Evolutionary conservation across 192 early-diverging fungal genomes (phyloP).

Genomic region (Pilobolus umbonatus): DNA sequence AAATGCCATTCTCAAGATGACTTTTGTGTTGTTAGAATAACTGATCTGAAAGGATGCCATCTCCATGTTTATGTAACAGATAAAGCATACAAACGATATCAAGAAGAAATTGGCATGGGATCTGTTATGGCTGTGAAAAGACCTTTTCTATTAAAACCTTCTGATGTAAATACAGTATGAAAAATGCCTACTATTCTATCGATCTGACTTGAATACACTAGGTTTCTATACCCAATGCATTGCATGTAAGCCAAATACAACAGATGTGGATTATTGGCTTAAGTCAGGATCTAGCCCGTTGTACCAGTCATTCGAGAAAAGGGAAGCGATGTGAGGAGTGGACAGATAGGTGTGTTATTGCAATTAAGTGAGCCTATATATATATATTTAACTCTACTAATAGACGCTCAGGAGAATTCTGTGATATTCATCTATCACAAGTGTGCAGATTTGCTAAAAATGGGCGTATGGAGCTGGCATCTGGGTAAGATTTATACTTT

Average conservation of each 20-base stretch:
- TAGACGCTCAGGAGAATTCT: slow-evolving; percentile 25
- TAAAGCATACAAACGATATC: slow-evolving; percentile 2
- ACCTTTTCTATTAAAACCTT: slow-evolving; percentile 9
- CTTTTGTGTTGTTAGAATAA: slow-evolving; percentile 6
- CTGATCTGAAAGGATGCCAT: slow-evolving; percentile 9
- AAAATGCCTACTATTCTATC: neutral
- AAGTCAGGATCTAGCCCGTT: slow-evolving; percentile 18
- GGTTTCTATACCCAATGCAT: neutral
- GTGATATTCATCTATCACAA: slow-evolving; percentile 12
- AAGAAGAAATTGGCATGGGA: slow-evolving; percentile 2
- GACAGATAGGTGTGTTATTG: slow-evolving; percentile 21
- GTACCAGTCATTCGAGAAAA: neutral
- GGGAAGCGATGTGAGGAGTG: slow-evolving; percentile 12
- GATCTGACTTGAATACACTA: neutral
- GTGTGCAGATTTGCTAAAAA: slow-evolving; percentile 16
- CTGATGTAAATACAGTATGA: neutral
- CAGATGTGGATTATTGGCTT: slow-evolving; percentile 18
- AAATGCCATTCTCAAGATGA: neutral
- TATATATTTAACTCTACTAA: neutral
- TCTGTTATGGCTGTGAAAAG: slow-evolving; percentile 1
- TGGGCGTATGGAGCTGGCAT: slow-evolving; percentile 24
- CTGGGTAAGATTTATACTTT: slow-evolving; percentile 11
- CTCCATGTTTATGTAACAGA: slow-evolving; percentile 16
- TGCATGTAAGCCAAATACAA: slow-evolving; percentile 9
- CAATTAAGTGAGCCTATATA: too few relatives aligned